These are phyloP conservation scores for Rhipidocladum racemiflorum DNA, from an alignment of 176 grass and related monocot genomes.

Conservation along the genomic window DNA sequence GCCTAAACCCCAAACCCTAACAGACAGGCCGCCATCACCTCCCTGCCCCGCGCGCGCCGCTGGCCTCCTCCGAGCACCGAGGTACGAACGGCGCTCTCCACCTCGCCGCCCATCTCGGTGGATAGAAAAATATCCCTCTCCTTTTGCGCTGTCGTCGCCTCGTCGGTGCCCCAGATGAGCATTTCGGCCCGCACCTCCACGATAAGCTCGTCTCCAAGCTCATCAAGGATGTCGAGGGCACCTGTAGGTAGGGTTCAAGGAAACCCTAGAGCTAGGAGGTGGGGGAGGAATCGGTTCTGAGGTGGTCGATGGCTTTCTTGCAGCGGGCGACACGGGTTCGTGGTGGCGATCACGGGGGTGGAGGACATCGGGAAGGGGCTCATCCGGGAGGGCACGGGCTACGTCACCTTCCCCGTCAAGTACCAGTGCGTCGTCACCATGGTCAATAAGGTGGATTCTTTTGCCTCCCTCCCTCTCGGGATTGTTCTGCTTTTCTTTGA, in stretches of 20 bases:
- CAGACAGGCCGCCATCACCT: too few relatives aligned
- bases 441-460: too few relatives aligned
- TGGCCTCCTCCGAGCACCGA: too few relatives aligned
- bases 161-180: too few relatives aligned
- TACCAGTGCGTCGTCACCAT: slow-evolving; percentile 95
- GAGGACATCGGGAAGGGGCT: slow-evolving; percentile 98
- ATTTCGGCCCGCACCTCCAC: slow-evolving; percentile 90
- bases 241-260: slow-evolving; percentile 65
- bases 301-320: neutral
- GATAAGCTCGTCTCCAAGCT: slow-evolving; percentile 97
- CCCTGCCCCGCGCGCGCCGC: too few relatives aligned
- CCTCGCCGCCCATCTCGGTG: too few relatives aligned
- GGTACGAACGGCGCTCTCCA: too few relatives aligned
- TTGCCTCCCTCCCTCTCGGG: too few relatives aligned
- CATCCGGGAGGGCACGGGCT: slow-evolving; percentile 90
- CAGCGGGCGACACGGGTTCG: slow-evolving; percentile 92
- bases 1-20: too few relatives aligned
- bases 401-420: slow-evolving; percentile 97
- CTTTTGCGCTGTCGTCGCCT: too few relatives aligned
- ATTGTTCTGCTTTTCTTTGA: too few relatives aligned
- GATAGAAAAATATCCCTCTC: too few relatives aligned
- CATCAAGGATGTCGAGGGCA: slow-evolving; percentile 99
- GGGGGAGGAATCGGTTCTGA: neutral
- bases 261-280: neutral
- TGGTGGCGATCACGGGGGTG: slow-evolving; percentile 92